Conservation (phyloP, 2,329 filamentous ascomycete species). For the Beauveria sp. region DNA sequence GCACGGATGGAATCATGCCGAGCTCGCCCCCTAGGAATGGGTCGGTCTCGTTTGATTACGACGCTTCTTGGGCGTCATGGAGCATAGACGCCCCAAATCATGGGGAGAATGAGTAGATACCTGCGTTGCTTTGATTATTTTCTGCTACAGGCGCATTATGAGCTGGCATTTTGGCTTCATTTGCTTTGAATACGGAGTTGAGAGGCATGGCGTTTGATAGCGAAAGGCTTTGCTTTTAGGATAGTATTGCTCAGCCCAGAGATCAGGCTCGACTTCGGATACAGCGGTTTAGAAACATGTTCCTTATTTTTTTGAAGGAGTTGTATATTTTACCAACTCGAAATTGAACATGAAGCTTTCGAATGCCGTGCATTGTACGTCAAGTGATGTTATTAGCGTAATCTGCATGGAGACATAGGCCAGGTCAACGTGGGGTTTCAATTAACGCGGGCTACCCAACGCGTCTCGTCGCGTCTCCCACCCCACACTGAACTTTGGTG, state of each 20-base stretch:
- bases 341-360: too few species aligned
- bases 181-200: constrained; percentile 1
- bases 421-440: neutral
- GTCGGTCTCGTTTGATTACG: constrained; percentile 23
- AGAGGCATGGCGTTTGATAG: neutral
- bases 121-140: neutral
- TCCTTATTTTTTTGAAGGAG: neutral
- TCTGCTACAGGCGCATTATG: neutral
- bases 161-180: neutral
- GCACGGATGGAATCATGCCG: constrained; percentile 38
- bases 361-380: too few species aligned
- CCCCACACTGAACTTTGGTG: neutral
- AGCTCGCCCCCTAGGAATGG: constrained; percentile 37
- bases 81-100: constrained; percentile 2
- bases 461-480: constrained; percentile 11
- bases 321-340: neutral
- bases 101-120: neutral
- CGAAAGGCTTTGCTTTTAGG: neutral
- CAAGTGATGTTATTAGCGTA: neutral
- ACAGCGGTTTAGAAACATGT: neutral
- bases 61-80: constrained; percentile 10
- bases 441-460: constrained; percentile 8
- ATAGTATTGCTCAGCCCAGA: neutral
- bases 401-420: neutral
- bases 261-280: neutral